phyloP scores from a whole-genome alignment of 176 grass and related monocot species.

The Chloris gayana region DNA sequence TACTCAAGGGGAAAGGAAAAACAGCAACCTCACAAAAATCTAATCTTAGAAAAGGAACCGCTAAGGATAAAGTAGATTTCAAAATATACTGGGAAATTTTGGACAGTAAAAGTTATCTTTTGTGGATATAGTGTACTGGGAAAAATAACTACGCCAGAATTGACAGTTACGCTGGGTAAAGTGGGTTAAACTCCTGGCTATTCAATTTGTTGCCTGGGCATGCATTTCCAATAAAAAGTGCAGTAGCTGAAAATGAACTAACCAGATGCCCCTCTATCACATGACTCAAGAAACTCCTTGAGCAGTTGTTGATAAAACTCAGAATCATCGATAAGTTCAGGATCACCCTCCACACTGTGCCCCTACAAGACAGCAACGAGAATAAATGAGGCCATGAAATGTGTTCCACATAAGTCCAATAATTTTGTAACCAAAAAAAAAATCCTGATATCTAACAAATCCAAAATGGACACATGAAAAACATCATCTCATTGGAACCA shows the following conservation, averaged over 20 bases:
- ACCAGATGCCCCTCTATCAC: constrained; percentile 67
- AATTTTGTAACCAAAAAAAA: not conserved
- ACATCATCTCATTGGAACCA: not conserved
- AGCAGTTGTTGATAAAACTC: constrained; percentile 97
- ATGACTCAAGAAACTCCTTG: constrained; percentile 91
- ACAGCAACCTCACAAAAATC: not conserved
- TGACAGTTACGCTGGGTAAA: not conserved
- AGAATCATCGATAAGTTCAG: constrained; percentile 82
- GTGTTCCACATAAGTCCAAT: not conserved
- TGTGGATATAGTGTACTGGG: not conserved
- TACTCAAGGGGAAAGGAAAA: not conserved
- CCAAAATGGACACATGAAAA: not conserved
- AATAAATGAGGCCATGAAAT: constrained; percentile 28
- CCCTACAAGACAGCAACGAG: constrained; percentile 40
- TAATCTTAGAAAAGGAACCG: not conserved
- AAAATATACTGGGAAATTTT: not conserved
- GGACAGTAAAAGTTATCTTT: not conserved
- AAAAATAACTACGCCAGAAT: not conserved
- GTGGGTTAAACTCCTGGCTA: not conserved
- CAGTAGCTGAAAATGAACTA: constrained; percentile 30
- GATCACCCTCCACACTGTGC: constrained; percentile 56
- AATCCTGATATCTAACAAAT: not conserved
- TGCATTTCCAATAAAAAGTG: not conserved
- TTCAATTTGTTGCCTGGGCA: not conserved
- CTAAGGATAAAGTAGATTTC: not conserved